These are phyloP conservation scores for Protomyces macrosporus DNA, from an alignment of 1,139 yeast genomes.

Conservation along the genomic window DNA sequence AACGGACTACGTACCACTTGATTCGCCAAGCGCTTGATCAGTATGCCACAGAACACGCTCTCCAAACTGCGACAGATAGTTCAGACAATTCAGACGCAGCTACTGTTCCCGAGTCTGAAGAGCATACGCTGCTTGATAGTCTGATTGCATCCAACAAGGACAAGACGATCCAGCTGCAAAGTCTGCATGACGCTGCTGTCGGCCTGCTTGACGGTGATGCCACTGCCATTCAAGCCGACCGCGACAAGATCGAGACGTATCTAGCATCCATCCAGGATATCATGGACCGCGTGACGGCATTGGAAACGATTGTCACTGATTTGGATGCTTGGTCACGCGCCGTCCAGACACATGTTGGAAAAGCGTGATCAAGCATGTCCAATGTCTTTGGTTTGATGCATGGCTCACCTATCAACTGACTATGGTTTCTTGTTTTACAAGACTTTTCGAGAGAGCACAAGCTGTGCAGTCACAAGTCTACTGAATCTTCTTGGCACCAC, in stretches of 20 bases:
- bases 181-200: neutral
- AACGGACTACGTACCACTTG: neutral
- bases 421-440: too few species aligned
- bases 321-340: neutral
- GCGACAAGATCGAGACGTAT: neutral
- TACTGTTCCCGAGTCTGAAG: neutral
- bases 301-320: neutral
- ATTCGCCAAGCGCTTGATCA: neutral
- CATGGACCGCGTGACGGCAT: neutral
- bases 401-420: too few species aligned
- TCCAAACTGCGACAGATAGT: neutral
- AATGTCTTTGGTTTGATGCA: too few species aligned
- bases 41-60: neutral
- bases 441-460: too few species aligned
- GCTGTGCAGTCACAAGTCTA: neutral
- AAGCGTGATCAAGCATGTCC: neutral
- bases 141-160: neutral
- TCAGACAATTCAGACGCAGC: neutral
- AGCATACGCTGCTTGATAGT: neutral
- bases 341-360: neutral
- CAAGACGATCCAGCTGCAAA: neutral
- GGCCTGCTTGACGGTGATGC: neutral
- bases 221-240: neutral
- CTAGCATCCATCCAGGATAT: neutral
- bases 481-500: conserved; percentile 1